Evolutionary conservation across 441 rosid species (phyloP).

Genomic region (Eruca vesicaria): DNA sequence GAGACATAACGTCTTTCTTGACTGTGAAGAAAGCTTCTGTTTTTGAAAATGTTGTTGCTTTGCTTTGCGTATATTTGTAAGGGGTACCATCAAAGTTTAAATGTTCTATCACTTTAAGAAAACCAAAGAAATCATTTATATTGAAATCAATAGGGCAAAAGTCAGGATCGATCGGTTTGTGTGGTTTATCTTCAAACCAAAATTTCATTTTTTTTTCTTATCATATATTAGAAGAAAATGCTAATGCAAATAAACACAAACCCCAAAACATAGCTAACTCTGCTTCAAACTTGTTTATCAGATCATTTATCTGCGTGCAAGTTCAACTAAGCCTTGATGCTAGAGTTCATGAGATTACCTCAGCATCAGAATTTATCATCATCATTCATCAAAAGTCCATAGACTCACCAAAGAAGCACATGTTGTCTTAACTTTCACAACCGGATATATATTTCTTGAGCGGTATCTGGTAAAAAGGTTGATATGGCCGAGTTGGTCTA

Average conservation of each 20-base stretch:
- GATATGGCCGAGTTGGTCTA: slow-evolving; percentile 99
- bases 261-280: background rate
- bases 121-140: too few species aligned
- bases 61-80: too few species aligned
- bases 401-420: background rate
- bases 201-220: background rate
- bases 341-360: background rate
- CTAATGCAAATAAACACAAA: background rate
- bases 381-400: background rate
- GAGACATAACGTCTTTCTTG: background rate
- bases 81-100: too few species aligned
- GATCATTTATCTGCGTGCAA: background rate
- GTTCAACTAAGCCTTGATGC: background rate
- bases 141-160: background rate
- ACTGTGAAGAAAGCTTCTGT: background rate
- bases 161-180: background rate
- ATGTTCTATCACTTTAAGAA: too few species aligned
- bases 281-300: background rate
- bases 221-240: background rate
- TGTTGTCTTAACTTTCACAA: too few species aligned
- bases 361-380: background rate
- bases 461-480: too few species aligned
- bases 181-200: background rate
- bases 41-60: too few species aligned
- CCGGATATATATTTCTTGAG: too few species aligned